Base-by-base conservation (phyloP, 1,284 basidiomycete species). In the Trichosporon asahii region DNA sequence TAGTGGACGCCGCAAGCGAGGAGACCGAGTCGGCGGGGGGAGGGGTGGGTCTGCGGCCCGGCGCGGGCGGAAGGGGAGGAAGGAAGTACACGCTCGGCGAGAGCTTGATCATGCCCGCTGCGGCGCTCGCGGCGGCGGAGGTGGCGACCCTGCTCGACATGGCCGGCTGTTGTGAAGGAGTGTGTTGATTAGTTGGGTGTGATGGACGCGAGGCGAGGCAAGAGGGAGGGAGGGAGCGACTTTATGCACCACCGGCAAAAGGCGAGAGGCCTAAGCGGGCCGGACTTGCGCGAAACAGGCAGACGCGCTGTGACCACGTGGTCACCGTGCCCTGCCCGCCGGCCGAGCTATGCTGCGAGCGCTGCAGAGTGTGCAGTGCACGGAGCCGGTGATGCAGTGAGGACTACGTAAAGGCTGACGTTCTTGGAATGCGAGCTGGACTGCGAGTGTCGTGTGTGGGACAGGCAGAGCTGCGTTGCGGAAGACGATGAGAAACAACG, bases 1-100 rank as follows among this genome's bases (percentile, higher is more conserved):
- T 6, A 4, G 53, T 27, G 5, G 53, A 25, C 12, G 53, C 4
- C n/a, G n/a, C n/a, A n/a, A n/a, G n/a, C n/a, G n/a, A n/a, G n/a
- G n/a, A 4, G 53, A 5, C 11, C n/a, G 25, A 29, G 53, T 23
- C 49, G 49, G 49, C 6, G 9, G 49, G 8, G 3, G 49, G 49
- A 4, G 53, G 25, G 4, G 53, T 7, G 23, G 53, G 9, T 12
- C 25, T 25, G 12, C 25, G 49, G 25, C 49, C 49, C 23, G 8
- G 31, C 7, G 49, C n/a, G 14, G 7, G 65, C n/a, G 8, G 46
- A 8, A 37, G 29, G n/a, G 23, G 18, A 6, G 66, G 66, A 11
- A 67, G 25, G 66, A 61, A 67, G 37, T 67, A 68, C 40, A 68
- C 67, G 46, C 67, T 64, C 31, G 61, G 67, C 7, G 67, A 64